Evolutionary conservation across 2,329 filamentous ascomycete species (phyloP).

Genomic region (Endoconidiophora laricicola): DNA sequence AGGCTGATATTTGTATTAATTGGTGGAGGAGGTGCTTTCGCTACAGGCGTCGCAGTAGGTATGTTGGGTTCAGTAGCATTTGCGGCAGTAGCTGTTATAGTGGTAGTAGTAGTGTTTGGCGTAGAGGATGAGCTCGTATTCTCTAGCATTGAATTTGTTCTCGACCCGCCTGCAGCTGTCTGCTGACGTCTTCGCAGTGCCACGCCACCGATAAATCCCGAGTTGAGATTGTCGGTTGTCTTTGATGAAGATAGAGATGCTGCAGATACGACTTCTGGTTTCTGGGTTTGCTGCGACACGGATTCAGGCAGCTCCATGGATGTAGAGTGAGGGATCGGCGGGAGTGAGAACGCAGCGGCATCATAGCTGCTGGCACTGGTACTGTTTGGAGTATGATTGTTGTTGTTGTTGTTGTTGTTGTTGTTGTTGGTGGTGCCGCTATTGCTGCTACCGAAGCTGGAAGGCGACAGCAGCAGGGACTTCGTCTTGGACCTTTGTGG

Average conservation of each 20-base stretch:
- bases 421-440: background rate
- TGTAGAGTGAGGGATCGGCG: conserved; percentile 12
- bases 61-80: background rate
- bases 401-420: conserved; percentile 5
- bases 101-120: background rate
- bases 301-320: conserved; percentile 3
- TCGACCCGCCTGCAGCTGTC: conserved; percentile 12
- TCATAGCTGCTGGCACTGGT: conserved; percentile 8
- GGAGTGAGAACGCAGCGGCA: conserved; percentile 14
- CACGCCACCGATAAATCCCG: conserved; percentile 38
- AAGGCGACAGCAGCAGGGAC: conserved; percentile 9
- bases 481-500: conserved; percentile 11
- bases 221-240: conserved; percentile 20
- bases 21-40: conserved; percentile 18
- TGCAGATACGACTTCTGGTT: background rate
- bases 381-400: background rate
- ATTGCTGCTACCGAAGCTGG: conserved; percentile 15
- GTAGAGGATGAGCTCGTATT: conserved; percentile 10
- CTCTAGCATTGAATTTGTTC: background rate
- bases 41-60: conserved; percentile 14
- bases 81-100: background rate
- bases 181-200: conserved; percentile 30
- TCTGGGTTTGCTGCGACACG: background rate
- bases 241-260: conserved; percentile 16
- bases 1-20: conserved; percentile 14